Evolutionary conservation across 805 yeast genomes (phyloP), one percentile per base, ranked within the genome.

Genomic region (Pichia phayaonensis): DNA sequence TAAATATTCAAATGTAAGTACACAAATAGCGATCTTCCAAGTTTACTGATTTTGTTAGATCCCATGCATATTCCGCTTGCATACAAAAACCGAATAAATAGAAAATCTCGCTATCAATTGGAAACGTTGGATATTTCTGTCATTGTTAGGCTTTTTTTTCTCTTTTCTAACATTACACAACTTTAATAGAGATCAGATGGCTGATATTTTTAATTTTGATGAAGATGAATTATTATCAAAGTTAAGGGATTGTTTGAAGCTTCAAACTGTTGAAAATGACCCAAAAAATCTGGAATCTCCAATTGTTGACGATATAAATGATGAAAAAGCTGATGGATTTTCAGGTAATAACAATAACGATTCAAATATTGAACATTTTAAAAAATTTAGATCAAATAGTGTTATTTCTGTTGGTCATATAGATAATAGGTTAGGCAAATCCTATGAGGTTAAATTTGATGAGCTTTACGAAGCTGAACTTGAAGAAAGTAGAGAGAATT

Each of bases 361-460:
- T n/a, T 45, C 45, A 18, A 27, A 42, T 24, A 49, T 63, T 10
- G 47, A 52, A 15, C 56, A 55, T 26, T 63, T 65, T 47, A 57
- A 56, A 20, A 65, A 64, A 43, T 54, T 42, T 46, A 50, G 68
- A 34, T 65, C 69, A 2, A 55, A 62, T 45, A 62, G 67, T 48
- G 62, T 60, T 16, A 59, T 64, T 20, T 63, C 68, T 3, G 65
- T 64, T 18, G 68, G 69, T 8, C 55, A 54, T 29, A 52, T 64
- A 13, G 63, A 62, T 40, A 58, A 63, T 46, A 59, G 76, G 47
- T 58, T 73, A n/a, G 81, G 80, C 1, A 66, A 71, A 2, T 74
- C 81, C 4, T 74, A 75, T 55, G 76, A 76, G 52, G 75, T 79
- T n/a, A 73, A 69, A 5, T 67, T 79, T 45, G 74, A 71, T 42